Evolutionary conservation across 2,329 filamentous ascomycete species (phyloP), one percentile per base, ranked within the genome.

Genomic region (Sporothrix humicola): DNA sequence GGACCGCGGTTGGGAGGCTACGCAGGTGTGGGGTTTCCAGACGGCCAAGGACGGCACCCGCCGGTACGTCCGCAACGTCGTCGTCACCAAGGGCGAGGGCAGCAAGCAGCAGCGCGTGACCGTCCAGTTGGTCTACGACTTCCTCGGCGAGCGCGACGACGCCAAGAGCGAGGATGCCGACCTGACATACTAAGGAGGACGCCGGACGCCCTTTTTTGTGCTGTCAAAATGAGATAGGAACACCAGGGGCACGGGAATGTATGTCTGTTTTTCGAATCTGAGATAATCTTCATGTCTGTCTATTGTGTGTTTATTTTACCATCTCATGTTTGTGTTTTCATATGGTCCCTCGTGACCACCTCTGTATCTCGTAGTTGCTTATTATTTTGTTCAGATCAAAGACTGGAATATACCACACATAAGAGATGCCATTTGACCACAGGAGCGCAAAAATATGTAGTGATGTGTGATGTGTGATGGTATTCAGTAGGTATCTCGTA

Each of bases 1-100:
- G 26, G 87, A 84, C 13, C 82, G 80, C 46, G 87, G 85, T 10
- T 90, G 88, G 88, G 83, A 82, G 26, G 88, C 87, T 7, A 81
- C 79, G 13, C 88, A 90, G 85, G 81, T 88, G 75, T 90, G 89
- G 89, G 88, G 88, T 0, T 90, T 90, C 80, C 84, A 89, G 84
- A 72, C 70, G 44, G 59, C 78, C 37, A 78, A 89, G 9, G 81
- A 86, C 8, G 87, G 86, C 13, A 82, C 85, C 83, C 81, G 89
- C 75, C 82, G 85, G 76, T 85, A 90, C 77, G 83, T 82, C 69
- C 81, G 89, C 71, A 86, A 89, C 76, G 80, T 90, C 8, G 81
- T 89, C 0, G 82, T 88, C 44, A 83, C 83, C 72, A 89, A 89
- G 83, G 85, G 80, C 23, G 79, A 77, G 2, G 71, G 71, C 71